These are phyloP conservation scores for Phyllosticta citrichinensis DNA, from an alignment of 2,329 filamentous ascomycete genomes.

Conservation along the genomic window DNA sequence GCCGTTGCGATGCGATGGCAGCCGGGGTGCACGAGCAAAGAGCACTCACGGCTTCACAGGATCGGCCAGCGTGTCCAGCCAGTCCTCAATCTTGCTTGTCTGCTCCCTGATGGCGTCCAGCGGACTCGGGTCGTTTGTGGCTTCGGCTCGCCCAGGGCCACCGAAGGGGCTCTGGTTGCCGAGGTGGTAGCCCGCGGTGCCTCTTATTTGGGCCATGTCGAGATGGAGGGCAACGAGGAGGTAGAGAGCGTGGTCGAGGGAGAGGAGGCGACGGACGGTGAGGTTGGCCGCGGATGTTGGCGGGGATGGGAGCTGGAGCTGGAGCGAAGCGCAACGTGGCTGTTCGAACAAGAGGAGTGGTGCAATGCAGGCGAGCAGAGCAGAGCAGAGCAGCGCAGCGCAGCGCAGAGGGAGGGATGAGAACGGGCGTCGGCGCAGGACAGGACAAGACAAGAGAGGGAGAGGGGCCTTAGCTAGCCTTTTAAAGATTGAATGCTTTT, in stretches of 20 bases:
- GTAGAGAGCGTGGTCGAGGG: background rate
- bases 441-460: background rate
- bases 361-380: background rate
- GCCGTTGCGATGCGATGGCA: background rate
- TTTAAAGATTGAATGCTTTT: background rate
- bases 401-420: background rate
- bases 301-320: background rate
- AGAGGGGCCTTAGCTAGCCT: background rate
- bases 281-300: background rate
- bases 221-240: conserved; percentile 12
- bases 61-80: conserved; percentile 76
- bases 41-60: conserved; percentile 82
- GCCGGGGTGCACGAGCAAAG: background rate
- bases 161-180: conserved; percentile 65
- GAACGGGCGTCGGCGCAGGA: background rate
- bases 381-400: background rate
- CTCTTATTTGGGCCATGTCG: conserved; percentile 7
- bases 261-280: background rate
- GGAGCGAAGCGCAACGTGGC: background rate
- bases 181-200: conserved; percentile 69
- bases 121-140: conserved; percentile 59
- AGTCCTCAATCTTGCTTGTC: conserved; percentile 96
- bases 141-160: conserved; percentile 48
- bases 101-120: conserved; percentile 86
- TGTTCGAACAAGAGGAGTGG: background rate